Conservation (phyloP, 108 stramenopile genomes). For the Skeletonema tropicum region DNA sequence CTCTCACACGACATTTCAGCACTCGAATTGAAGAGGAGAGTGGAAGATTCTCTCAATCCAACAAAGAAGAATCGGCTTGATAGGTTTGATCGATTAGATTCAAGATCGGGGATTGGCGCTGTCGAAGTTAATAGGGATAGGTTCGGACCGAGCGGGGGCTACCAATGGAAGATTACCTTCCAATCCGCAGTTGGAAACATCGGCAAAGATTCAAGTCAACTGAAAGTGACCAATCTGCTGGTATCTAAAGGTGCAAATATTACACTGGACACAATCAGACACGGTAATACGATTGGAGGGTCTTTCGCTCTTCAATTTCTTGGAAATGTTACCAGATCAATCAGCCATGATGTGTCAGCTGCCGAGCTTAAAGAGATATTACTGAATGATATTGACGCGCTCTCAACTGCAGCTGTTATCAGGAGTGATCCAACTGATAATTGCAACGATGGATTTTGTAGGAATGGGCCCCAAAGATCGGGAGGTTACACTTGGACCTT, state of each 20-base stretch:
- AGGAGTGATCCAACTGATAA: constrained; percentile 47
- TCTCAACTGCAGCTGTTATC: constrained; percentile 28
- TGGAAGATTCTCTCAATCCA: constrained; percentile 61
- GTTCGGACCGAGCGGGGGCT: constrained; percentile 46
- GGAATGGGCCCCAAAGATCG: constrained; percentile 51
- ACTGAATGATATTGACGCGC: constrained; percentile 22
- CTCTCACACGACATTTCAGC: constrained; percentile 53
- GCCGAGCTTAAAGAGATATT: constrained; percentile 34
- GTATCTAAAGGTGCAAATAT: constrained; percentile 59
- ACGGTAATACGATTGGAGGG: constrained; percentile 76
- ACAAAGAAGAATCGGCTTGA: constrained; percentile 19
- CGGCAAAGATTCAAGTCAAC: constrained; percentile 26
- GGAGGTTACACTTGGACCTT: constrained; percentile 65
- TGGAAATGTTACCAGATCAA: constrained; percentile 44
- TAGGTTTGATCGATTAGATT: constrained; percentile 51
- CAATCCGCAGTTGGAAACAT: constrained; percentile 48
- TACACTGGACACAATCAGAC: constrained; percentile 38
- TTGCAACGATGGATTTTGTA: constrained; percentile 57
- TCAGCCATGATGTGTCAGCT: constrained; percentile 49
- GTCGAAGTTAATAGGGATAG: constrained; percentile 39
- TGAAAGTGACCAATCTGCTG: constrained; percentile 46
- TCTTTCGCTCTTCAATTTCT: constrained; percentile 63
- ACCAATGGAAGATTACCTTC: constrained; percentile 73
- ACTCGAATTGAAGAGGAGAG: constrained; percentile 26
- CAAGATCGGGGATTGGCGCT: constrained; percentile 38